Base-by-base conservation (phyloP, 108 stramenopile species). In the Chaetoceros muelleri region DNA sequence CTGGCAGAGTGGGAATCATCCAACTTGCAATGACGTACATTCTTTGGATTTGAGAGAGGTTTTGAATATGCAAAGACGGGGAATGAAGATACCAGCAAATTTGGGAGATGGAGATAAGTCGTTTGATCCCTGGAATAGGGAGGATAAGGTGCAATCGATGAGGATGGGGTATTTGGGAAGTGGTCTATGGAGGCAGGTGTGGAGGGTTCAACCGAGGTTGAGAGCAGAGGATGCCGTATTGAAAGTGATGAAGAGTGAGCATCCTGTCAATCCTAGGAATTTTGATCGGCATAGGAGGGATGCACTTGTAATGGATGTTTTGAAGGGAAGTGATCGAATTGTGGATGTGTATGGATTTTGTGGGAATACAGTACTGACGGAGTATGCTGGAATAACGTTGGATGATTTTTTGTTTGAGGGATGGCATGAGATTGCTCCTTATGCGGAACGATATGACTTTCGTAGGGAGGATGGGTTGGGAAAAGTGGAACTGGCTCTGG, bases 201-300 rank as follows among this genome's bases (percentile, higher is more conserved):
- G 76, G 62, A 63, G 60, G 3, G 64, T 84, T 26, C 63, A 78
- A 58, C 76, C 80, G 21, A 66, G 69, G 44, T 8, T 21, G 17
- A 28, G 57, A 48, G 17, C 30, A 10, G 22, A 58, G n/a, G 28
- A 40, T 16, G 78, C 64, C 0, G 83, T 88, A 1, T 67, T 88
- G 44, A 88, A 88, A 62, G 61, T 81, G 52, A 88, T 88, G 87
- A 82, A 79, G 57, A 53, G 70, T 21, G 73, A 85, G 59, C 90
- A 85, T 50, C 67, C 66, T 2, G 66, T 81, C 18, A 74, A 78
- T 57, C 52, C 62, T 24, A 77, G 90, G 0, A 92, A 92, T 69
- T 65, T 81, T 46, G 82, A 92, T 53, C 82, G 90, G 13, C 90
- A 92, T 69, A 79, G 85, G 18, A 57, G 90, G 28, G 90, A 92